phyloP scores from a whole-genome alignment of 179 eudicot genomes.

The Corrigiola litoralis region DNA sequence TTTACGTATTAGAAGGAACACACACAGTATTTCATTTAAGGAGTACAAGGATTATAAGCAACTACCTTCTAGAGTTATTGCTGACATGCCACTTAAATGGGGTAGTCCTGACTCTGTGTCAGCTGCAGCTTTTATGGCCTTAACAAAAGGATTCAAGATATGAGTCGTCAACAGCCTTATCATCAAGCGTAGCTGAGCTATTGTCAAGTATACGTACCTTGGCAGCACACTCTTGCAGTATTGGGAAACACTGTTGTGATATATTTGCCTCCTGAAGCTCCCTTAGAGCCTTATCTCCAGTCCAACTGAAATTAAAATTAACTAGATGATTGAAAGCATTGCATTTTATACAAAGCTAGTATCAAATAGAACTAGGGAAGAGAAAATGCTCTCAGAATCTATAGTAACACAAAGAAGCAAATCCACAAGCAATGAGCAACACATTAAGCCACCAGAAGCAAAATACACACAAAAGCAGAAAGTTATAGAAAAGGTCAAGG shows the following conservation, averaged over 20 bases:
- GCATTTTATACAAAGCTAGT: background rate
- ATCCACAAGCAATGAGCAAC: no score
- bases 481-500: no score
- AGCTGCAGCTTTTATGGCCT: slow-evolving; percentile 88
- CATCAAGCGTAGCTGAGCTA: background rate
- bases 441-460: no score
- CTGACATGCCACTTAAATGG: slow-evolving; percentile 73
- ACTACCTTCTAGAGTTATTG: slow-evolving; percentile 65
- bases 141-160: slow-evolving; percentile 6
- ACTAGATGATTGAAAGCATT: background rate
- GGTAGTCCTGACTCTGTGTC: slow-evolving; percentile 58
- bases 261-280: slow-evolving; percentile 91
- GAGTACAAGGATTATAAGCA: slow-evolving; percentile 16
- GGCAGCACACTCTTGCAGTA: slow-evolving; percentile 70
- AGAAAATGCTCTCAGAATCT: background rate
- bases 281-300: slow-evolving; percentile 76
- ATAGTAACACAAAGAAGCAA: background rate
- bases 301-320: slow-evolving; percentile 56
- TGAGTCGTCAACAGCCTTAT: slow-evolving; percentile 2
- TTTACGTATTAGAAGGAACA: background rate
- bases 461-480: no score
- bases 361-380: background rate
- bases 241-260: slow-evolving; percentile 67
- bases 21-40: background rate
- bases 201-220: slow-evolving; percentile 40